Evolutionary conservation across 2,329 filamentous ascomycete genomes (phyloP).

Genomic region (Parastagonospora avenae): DNA sequence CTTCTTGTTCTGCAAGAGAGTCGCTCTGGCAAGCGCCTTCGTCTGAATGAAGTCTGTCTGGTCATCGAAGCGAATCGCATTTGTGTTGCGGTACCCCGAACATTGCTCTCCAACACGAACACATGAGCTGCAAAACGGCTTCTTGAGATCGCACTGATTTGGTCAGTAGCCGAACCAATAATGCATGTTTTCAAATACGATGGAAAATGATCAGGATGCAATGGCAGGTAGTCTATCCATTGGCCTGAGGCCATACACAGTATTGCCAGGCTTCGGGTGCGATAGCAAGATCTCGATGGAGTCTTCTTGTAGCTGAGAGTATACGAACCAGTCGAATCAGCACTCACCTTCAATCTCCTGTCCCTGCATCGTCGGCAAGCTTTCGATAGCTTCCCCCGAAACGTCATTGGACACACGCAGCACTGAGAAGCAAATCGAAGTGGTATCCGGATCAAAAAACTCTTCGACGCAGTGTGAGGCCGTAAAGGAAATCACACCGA

Average conservation of each 20-base stretch:
- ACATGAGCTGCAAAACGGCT: conserved; percentile 28
- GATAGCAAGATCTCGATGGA: no score
- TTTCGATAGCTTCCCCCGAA: conserved; percentile 26
- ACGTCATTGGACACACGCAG: conserved; percentile 7
- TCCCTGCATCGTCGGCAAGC: conserved; percentile 24
- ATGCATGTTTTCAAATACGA: no score
- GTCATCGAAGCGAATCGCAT: conserved; percentile 26
- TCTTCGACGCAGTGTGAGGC: no score
- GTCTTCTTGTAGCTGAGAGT: background rate
- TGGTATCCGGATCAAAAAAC: no score
- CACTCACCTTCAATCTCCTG: conserved; percentile 15
- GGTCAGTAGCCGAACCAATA: no score
- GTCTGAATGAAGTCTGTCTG: conserved; percentile 26
- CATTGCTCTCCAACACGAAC: conserved; percentile 21
- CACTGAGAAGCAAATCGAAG: no score
- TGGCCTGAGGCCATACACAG: no score
- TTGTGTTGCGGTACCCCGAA: conserved; percentile 32
- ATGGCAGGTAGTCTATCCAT: no score
- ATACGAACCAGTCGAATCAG: no score
- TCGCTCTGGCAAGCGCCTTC: conserved; percentile 13
- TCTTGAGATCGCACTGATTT: conserved; percentile 30
- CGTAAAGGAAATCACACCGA: no score
- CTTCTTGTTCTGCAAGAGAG: background rate
- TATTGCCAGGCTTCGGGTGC: no score
- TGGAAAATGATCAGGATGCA: no score